Conservation (phyloP, 305 asterid species). For the Ruellia speciosa region DNA sequence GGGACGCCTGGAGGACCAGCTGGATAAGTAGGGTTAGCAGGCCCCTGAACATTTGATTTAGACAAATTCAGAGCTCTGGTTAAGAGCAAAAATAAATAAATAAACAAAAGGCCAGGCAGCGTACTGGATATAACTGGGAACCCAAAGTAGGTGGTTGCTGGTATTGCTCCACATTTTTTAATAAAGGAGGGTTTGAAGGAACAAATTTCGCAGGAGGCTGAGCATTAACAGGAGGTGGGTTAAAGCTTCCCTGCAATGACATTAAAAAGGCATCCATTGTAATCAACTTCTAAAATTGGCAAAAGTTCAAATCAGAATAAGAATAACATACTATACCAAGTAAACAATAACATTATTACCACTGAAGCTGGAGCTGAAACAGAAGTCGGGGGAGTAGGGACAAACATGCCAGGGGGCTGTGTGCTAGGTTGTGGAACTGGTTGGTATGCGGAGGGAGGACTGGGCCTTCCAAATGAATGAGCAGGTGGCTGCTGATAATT, state of each 20-base stretch:
- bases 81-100: not conserved
- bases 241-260: constrained; percentile 55
- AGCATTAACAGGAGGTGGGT: constrained; percentile 58
- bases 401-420: constrained; percentile 55
- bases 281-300: constrained; percentile 20
- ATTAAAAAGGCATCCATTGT: constrained; percentile 7
- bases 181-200: constrained; percentile 73
- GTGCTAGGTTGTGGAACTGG: constrained; percentile 43
- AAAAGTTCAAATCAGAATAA: constrained; percentile 9
- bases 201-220: constrained; percentile 72
- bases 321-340: constrained; percentile 7
- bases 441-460: constrained; percentile 48
- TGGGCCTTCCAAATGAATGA: constrained; percentile 34
- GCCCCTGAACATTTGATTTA: constrained; percentile 40
- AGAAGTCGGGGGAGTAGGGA: constrained; percentile 66
- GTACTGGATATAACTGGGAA: constrained; percentile 88
- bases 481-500: constrained; percentile 55
- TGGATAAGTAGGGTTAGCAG: constrained; percentile 54
- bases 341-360: constrained; percentile 34
- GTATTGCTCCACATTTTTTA: constrained; percentile 75
- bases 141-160: constrained; percentile 86
- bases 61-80: constrained; percentile 21
- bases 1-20: constrained; percentile 51
- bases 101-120: constrained; percentile 17
- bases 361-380: constrained; percentile 34